Evolutionary conservation across 805 yeast species (phyloP).

Genomic region (Kurtzmaniella fragi): DNA sequence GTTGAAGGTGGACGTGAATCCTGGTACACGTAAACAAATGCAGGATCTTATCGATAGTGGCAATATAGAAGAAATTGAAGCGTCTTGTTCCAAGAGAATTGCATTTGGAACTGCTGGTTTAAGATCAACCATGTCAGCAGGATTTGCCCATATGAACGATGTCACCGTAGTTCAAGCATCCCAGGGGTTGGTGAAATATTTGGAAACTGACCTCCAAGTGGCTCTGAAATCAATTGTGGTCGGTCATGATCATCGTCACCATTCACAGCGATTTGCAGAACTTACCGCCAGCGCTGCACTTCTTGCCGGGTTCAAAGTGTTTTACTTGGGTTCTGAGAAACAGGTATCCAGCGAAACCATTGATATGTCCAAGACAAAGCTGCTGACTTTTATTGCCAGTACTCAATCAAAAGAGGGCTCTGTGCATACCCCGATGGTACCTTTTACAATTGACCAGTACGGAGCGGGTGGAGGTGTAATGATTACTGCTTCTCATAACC

Average conservation of each 20-base stretch:
- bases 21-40: conserved; percentile 54
- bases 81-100: conserved; percentile 54
- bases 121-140: conserved; percentile 84
- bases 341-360: conserved; percentile 26
- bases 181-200: conserved; percentile 65
- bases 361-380: conserved; percentile 6
- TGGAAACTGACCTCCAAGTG: conserved; percentile 9
- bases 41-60: conserved; percentile 30
- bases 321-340: conserved; percentile 45
- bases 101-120: conserved; percentile 93
- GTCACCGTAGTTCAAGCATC: conserved; percentile 88
- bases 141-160: conserved; percentile 83
- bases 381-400: not conserved
- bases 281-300: conserved; percentile 74
- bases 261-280: conserved; percentile 75
- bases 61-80: conserved; percentile 43
- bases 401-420: conserved; percentile 9
- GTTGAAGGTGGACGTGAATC: conserved; percentile 32
- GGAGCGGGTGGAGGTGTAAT: conserved; percentile 78
- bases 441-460: conserved; percentile 67
- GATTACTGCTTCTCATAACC: conserved; percentile 90
- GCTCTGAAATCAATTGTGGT: conserved; percentile 51
- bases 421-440: conserved; percentile 89
- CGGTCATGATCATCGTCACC: conserved; percentile 89
- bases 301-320: conserved; percentile 62